Percentiles rank a stretch among this genome's conserved stretches.
Conservation (phyloP, 768 basidiomycete species). For the Podaxis sp. region DNA sequence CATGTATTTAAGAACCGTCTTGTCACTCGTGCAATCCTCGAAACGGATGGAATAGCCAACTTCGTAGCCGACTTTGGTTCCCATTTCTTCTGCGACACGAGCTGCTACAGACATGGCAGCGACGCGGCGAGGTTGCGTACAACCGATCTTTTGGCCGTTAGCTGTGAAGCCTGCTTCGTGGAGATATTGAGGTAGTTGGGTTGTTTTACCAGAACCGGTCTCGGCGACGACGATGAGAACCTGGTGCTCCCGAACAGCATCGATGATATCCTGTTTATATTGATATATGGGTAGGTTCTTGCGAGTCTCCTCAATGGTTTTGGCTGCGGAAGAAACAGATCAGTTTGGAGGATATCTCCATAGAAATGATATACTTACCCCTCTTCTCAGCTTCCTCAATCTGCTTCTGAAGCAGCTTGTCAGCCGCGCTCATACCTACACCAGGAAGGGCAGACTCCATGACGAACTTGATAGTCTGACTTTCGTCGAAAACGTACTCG, state of each 20-base stretch:
- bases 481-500: constrained; percentile 98
- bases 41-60: constrained; percentile 99
- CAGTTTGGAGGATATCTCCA: neutral
- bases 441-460: constrained; percentile 77
- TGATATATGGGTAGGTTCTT: constrained; percentile 91
- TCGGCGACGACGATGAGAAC: constrained; percentile 98
- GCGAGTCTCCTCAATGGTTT: constrained; percentile 89
- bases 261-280: constrained; percentile 84
- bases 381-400: constrained; percentile 90
- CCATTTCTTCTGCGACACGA: constrained; percentile 99
- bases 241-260: constrained; percentile 88
- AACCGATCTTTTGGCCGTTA: constrained; percentile 85
- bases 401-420: constrained; percentile 80
- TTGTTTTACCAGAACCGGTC: constrained; percentile 98
- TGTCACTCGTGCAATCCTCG: constrained; percentile 99
- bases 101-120: constrained; percentile 99
- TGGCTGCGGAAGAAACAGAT: constrained; percentile 43
- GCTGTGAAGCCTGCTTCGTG: constrained; percentile 96
- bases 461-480: constrained; percentile 93
- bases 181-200: constrained; percentile 96
- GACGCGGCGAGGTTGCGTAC: constrained; percentile 97
- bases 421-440: constrained; percentile 75
- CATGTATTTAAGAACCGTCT: constrained; percentile 99
- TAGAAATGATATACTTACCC: constrained; percentile 46
- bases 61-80: constrained; percentile 93